Percentiles rank a stretch among this genome's conserved stretches.
These are phyloP conservation scores for Zygosaccharomyces rouxii DNA, from an alignment of 805 yeast species.

Conservation along the genomic window DNA sequence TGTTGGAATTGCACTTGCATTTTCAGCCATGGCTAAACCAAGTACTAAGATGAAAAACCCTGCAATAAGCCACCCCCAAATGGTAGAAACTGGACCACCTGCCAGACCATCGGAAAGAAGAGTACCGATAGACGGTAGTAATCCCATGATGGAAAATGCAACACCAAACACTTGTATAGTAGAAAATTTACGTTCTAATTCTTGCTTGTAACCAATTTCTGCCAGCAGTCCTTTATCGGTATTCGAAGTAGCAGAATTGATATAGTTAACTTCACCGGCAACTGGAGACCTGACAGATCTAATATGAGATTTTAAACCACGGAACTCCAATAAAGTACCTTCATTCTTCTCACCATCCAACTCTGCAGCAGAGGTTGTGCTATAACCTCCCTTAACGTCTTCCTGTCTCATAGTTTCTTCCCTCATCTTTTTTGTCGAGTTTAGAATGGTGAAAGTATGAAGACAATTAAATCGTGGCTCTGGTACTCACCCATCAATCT, in stretches of 20 bases:
- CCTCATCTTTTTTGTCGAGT: background rate
- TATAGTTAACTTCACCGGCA: constrained; percentile 27
- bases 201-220: constrained; percentile 65
- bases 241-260: constrained; percentile 20
- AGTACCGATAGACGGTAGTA: constrained; percentile 61
- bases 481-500: background rate
- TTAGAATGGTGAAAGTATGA: no score
- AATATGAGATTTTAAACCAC: constrained; percentile 7
- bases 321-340: constrained; percentile 6
- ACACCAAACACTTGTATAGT: constrained; percentile 65
- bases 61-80: constrained; percentile 72
- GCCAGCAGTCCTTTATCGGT: constrained; percentile 26
- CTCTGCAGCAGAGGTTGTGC: background rate
- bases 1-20: constrained; percentile 68
- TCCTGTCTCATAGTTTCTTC: background rate
- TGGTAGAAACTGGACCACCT: constrained; percentile 55
- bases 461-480: no score
- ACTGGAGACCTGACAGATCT: constrained; percentile 20
- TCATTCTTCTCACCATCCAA: background rate
- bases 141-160: constrained; percentile 69
- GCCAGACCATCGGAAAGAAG: constrained; percentile 48
- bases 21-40: constrained; percentile 62
- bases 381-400: background rate
- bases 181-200: constrained; percentile 55
- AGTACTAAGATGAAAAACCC: constrained; percentile 47